These are phyloP conservation scores for Phoma sp. DNA, from an alignment of 2,329 filamentous ascomycete species.

Conservation along the genomic window DNA sequence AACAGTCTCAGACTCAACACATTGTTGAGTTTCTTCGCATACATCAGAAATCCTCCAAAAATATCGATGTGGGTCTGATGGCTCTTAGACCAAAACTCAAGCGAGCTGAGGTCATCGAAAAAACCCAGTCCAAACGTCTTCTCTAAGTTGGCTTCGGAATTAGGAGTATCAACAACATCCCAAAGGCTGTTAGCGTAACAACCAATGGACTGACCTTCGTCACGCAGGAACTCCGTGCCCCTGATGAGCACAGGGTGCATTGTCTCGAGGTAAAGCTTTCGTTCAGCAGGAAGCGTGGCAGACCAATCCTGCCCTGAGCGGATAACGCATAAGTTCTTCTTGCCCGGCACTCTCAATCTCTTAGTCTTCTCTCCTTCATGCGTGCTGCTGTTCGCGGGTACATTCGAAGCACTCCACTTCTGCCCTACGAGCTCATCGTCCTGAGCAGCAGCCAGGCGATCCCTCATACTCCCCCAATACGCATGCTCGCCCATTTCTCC, in stretches of 20 bases:
- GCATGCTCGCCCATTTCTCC: slow-evolving; percentile 52
- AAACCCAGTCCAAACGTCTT: slow-evolving; percentile 53
- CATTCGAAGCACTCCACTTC: slow-evolving; percentile 16
- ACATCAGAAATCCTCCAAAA: slow-evolving; percentile 51
- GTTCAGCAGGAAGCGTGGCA: slow-evolving; percentile 49
- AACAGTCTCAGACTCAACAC: slow-evolving; percentile 48
- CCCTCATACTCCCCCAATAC: slow-evolving; percentile 58
- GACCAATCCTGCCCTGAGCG: slow-evolving; percentile 57
- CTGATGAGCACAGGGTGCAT: slow-evolving; percentile 54
- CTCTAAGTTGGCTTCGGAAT: slow-evolving; percentile 29
- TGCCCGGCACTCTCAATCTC: slow-evolving; percentile 45
- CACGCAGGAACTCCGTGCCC: slow-evolving; percentile 55
- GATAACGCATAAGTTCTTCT: slow-evolving; percentile 53
- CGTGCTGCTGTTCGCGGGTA: not conserved
- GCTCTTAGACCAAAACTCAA: slow-evolving; percentile 51
- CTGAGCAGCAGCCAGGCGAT: slow-evolving; percentile 51
- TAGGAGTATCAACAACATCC: slow-evolving; percentile 47
- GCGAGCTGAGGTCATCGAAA: slow-evolving; percentile 50
- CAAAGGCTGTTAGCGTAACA: slow-evolving; percentile 55
- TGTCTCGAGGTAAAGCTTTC: slow-evolving; percentile 52
- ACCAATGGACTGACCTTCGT: slow-evolving; percentile 52
- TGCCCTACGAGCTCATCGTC: slow-evolving; percentile 44
- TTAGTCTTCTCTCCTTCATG: not conserved
- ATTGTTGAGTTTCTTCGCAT: slow-evolving; percentile 48
- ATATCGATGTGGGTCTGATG: slow-evolving; percentile 52